phyloP scores from a whole-genome alignment of 2,329 filamentous ascomycete species.

The Davidsoniella virescens region DNA sequence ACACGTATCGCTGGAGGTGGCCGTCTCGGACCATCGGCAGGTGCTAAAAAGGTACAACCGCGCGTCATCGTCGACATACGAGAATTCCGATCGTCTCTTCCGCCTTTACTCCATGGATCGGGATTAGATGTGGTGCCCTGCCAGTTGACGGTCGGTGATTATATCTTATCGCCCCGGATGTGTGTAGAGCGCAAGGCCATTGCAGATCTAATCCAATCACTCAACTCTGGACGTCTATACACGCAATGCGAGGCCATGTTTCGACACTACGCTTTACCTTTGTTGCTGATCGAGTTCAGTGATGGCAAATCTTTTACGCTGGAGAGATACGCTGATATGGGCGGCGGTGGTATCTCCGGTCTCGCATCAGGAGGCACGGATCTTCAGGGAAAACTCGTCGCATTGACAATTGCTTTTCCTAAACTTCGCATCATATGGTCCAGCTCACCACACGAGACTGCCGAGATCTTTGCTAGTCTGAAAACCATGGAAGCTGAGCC shows the following conservation, averaged over 20 bases:
- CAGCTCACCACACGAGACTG: constrained; percentile 82
- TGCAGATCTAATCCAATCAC: constrained; percentile 76
- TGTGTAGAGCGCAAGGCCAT: constrained; percentile 92
- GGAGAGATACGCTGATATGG: constrained; percentile 54
- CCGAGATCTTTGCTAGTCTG: constrained; percentile 87
- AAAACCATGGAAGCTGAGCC: constrained; percentile 84
- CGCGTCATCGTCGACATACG: constrained; percentile 89
- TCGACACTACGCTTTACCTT: constrained; percentile 72
- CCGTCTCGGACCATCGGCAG: constrained; percentile 35
- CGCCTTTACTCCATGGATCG: constrained; percentile 77
- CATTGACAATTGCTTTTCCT: constrained; percentile 84
- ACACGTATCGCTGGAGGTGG: constrained; percentile 92
- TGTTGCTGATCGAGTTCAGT: constrained; percentile 95
- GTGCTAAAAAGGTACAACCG: constrained; percentile 69
- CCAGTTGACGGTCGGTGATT: constrained; percentile 92
- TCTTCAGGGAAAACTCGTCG: constrained; percentile 78
- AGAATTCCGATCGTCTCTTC: constrained; percentile 85
- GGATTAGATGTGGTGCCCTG: constrained; percentile 82
- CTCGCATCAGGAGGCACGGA: constrained; percentile 44
- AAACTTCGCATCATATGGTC: constrained; percentile 87
- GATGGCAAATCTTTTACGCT: constrained; percentile 95
- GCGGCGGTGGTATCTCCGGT: not conserved
- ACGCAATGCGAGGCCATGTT: constrained; percentile 90
- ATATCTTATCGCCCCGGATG: constrained; percentile 78
- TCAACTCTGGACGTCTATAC: constrained; percentile 82